Percentiles rank a stretch among this genome's conserved stretches.
Conservation (phyloP, 2,329 filamentous ascomycete species). For the Aspergillus ruber region DNA sequence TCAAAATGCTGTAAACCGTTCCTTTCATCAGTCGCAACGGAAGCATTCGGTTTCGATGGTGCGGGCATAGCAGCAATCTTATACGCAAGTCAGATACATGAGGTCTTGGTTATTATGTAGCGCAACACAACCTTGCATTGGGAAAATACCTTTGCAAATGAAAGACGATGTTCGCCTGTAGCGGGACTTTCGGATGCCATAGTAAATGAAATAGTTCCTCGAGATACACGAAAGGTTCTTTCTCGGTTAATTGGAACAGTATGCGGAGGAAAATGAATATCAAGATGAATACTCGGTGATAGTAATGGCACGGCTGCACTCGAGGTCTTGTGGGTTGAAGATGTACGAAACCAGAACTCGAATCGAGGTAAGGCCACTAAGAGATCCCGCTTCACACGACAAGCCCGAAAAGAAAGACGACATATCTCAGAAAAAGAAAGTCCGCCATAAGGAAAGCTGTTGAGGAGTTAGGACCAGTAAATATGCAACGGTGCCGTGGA, state of each 20-base stretch:
- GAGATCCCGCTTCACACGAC: constrained; percentile 35
- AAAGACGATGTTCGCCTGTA: constrained; percentile 42
- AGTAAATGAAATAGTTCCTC: constrained; percentile 8
- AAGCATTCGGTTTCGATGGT: constrained; percentile 21
- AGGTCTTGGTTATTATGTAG: not conserved
- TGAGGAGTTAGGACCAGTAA: constrained; percentile 15
- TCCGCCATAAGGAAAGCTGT: constrained; percentile 36
- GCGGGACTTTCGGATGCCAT: constrained; percentile 29
- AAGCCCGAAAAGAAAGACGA: constrained; percentile 38
- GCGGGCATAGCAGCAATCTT: constrained; percentile 41
- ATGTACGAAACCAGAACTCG: constrained; percentile 21
- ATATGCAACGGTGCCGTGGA: constrained; percentile 1
- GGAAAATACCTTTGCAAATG: constrained; percentile 66
- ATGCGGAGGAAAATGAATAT: constrained; percentile 8
- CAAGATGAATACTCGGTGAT: constrained; percentile 11
- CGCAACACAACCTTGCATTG: not conserved
- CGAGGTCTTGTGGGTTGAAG: constrained; percentile 17
- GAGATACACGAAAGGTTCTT: constrained; percentile 3
- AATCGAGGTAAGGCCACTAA: constrained; percentile 32
- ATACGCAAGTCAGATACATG: constrained; percentile 13
- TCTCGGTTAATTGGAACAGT: constrained; percentile 8
- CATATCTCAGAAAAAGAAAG: constrained; percentile 38
- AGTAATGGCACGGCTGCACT: constrained; percentile 14
- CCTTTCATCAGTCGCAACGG: constrained; percentile 21
- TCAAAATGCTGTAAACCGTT: constrained; percentile 15